These are phyloP conservation scores for Lycium barbarum DNA, from an alignment of 257 asterid genomes.

Conservation along the genomic window DNA sequence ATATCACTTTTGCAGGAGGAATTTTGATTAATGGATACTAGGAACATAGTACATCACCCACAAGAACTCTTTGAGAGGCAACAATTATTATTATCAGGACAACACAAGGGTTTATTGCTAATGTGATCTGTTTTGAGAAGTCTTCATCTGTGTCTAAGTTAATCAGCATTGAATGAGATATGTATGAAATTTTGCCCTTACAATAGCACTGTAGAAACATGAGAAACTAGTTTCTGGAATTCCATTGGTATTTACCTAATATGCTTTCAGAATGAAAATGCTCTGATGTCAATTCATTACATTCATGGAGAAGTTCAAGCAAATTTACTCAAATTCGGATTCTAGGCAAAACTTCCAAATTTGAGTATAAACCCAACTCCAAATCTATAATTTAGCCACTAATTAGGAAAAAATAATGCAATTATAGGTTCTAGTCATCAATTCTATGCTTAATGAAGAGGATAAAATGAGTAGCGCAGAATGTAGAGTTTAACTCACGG, in stretches of 20 bases:
- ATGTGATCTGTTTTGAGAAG: not conserved
- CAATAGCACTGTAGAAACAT: not conserved
- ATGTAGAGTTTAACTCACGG: no score
- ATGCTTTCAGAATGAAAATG: not conserved
- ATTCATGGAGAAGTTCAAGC: no score
- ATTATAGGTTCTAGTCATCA: no score
- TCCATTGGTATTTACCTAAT: not conserved
- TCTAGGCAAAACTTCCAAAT: no score
- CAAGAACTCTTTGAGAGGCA: not conserved
- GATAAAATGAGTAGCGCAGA: no score
- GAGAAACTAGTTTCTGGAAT: not conserved
- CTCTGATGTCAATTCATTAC: not conserved
- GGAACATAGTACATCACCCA: not conserved
- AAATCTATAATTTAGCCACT: no score
- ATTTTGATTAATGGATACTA: conserved; percentile 14
- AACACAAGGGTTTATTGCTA: conserved; percentile 5
- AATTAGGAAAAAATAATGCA: no score
- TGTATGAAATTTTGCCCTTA: not conserved
- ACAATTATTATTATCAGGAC: not conserved
- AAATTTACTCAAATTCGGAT: no score
- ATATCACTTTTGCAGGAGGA: conserved; percentile 5
- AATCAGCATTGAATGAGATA: not conserved
- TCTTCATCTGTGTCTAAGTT: not conserved
- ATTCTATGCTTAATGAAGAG: no score
- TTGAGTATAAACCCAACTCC: no score